Conservation (phyloP, 176 grass and related monocot genomes). For the Thalia dealbata region DNA sequence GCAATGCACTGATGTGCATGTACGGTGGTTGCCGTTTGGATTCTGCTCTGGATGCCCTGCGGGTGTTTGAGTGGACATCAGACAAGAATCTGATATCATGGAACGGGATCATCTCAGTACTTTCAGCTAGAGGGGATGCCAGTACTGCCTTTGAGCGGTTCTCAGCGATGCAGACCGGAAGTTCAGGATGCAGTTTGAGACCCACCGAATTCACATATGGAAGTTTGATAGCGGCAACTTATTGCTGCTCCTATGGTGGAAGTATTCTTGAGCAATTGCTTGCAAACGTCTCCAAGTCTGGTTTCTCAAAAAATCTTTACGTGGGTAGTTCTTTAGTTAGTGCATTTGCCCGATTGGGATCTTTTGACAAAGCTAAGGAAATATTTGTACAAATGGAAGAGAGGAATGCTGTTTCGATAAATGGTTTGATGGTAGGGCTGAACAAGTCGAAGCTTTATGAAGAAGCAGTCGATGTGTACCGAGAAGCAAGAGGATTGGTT, state of each 20-base stretch:
- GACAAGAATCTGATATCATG: conserved; percentile 50
- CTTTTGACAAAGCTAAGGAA: conserved; percentile 47
- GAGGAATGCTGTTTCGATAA: conserved; percentile 64
- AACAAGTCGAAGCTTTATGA: conserved; percentile 45
- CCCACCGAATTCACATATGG: conserved; percentile 62
- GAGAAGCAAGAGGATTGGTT: conserved; percentile 30
- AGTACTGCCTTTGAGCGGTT: conserved; percentile 37
- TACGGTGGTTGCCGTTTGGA: conserved; percentile 45
- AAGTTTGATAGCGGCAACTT: conserved; percentile 49
- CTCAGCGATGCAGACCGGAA: conserved; percentile 33
- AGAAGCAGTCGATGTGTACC: conserved; percentile 54
- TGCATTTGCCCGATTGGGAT: conserved; percentile 48
- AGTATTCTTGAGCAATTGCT: conserved; percentile 48
- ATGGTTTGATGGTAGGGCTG: conserved; percentile 62
- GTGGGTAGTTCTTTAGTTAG: conserved; percentile 71
- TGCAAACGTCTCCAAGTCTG: conserved; percentile 34
- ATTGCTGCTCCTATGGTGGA: conserved; percentile 24
- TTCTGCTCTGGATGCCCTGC: conserved; percentile 22
- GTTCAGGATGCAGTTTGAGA: conserved; percentile 19
- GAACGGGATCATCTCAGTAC: conserved; percentile 67
- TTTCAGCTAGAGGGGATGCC: conserved; percentile 50
- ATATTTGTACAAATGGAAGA: conserved; percentile 50
- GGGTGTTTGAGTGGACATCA: conserved; percentile 34
- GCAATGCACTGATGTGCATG: conserved; percentile 65
- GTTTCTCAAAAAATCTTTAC: conserved; percentile 50